Conservation (phyloP, 495 filamentous ascomycete genomes). For the Aspergillus baeticus region DNA sequence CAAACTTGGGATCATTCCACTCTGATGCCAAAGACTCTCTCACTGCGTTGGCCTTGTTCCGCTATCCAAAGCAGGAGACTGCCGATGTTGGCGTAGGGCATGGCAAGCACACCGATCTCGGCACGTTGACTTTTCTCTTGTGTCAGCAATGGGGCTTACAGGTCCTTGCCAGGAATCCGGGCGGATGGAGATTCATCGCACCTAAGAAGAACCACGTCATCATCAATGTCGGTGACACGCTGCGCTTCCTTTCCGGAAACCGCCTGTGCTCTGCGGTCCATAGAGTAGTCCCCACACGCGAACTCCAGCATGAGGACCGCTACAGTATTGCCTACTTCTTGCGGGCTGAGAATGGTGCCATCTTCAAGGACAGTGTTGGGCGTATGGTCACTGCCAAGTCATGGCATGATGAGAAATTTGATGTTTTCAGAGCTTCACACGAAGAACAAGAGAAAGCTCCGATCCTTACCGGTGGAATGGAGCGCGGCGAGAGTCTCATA, state of each 20-base stretch:
- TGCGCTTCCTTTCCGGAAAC: constrained; percentile 50
- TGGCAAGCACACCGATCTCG: constrained; percentile 60
- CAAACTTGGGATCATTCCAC: constrained; percentile 1
- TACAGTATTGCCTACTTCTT: constrained; percentile 61
- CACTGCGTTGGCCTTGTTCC: constrained; percentile 10
- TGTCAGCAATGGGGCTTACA: constrained; percentile 57
- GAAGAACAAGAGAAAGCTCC: constrained; percentile 7
- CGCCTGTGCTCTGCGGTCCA: constrained; percentile 55
- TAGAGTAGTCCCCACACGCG: constrained; percentile 47
- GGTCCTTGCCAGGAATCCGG: constrained; percentile 43
- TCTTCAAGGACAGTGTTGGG: constrained; percentile 51
- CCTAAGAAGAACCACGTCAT: constrained; percentile 49
- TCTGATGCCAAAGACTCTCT: constrained; percentile 5
- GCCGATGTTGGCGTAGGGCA: constrained; percentile 32
- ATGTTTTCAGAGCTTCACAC: constrained; percentile 33
- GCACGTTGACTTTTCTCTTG: constrained; percentile 56
- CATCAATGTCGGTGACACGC: constrained; percentile 58
- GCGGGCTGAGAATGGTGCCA: constrained; percentile 50
- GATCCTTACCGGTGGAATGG: constrained; percentile 21
- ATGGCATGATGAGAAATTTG: constrained; percentile 60
- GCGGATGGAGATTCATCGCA: constrained; percentile 52
- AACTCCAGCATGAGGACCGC: constrained; percentile 33
- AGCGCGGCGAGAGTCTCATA: not conserved
- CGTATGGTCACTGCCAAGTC: constrained; percentile 45
- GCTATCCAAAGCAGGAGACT: constrained; percentile 7